Conservation (phyloP, 2,329 filamentous ascomycete species). For the Trichoderma sp. region DNA sequence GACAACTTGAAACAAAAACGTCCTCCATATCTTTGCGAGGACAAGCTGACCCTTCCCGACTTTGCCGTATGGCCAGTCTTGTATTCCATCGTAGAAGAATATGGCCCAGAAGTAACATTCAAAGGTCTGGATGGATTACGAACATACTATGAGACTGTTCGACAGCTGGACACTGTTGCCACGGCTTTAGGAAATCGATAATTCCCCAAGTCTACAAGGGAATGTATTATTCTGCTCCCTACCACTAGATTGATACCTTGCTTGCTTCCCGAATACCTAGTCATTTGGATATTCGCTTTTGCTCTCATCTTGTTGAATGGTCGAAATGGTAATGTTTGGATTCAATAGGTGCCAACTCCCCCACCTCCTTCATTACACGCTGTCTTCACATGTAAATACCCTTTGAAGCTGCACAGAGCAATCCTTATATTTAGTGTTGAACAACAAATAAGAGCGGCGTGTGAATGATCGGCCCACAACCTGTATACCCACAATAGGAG, state of each 20-base stretch:
- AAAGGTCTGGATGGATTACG: constrained; percentile 32
- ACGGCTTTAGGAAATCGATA: constrained; percentile 24
- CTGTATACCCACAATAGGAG: neutral
- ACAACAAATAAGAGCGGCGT: neutral
- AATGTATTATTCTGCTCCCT: neutral
- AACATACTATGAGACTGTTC: constrained; percentile 38
- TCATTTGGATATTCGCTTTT: neutral
- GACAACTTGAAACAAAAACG: constrained; percentile 24
- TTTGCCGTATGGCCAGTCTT: constrained; percentile 58
- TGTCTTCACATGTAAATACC: neutral
- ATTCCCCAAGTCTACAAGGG: neutral
- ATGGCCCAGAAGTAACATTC: constrained; percentile 31
- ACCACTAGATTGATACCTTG: neutral
- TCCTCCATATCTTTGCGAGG: constrained; percentile 45
- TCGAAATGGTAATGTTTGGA: neutral
- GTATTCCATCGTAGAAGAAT: constrained; percentile 41
- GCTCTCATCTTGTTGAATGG: neutral
- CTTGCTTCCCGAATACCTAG: neutral
- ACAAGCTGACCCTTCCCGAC: constrained; percentile 46
- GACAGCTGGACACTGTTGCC: constrained; percentile 24
- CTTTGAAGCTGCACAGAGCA: neutral
- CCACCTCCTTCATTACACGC: neutral
- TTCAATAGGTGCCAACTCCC: neutral
- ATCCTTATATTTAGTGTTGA: neutral
- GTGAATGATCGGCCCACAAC: neutral